phyloP scores from a whole-genome alignment of 2,329 filamentous ascomycete genomes.

The Fusarium camptoceras region DNA sequence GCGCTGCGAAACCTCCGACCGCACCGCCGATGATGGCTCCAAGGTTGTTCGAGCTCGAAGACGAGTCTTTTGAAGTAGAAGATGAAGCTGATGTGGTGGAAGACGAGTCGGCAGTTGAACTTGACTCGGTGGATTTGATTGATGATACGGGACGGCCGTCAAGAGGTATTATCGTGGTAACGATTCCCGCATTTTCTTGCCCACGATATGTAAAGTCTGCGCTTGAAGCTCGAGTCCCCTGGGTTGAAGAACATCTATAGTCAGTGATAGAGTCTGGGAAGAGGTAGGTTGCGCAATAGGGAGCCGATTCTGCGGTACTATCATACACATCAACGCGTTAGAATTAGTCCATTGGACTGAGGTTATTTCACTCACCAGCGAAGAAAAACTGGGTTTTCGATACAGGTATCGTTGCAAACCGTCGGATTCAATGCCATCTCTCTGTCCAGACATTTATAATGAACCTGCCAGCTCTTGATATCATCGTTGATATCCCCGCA shows the following conservation, averaged over 20 bases:
- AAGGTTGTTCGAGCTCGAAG: background rate
- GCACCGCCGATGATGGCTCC: conserved; percentile 2
- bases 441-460: background rate
- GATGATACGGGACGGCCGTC: no score
- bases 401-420: background rate
- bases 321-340: background rate
- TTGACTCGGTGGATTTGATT: background rate
- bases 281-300: conserved; percentile 13
- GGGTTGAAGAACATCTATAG: conserved; percentile 9
- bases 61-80: background rate
- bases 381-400: background rate
- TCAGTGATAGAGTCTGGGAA: background rate
- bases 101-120: background rate
- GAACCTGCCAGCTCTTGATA: background rate
- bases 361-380: background rate
- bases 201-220: conserved; percentile 6
- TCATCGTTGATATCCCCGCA: background rate
- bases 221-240: background rate
- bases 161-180: background rate
- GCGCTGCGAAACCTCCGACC: background rate
- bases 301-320: background rate
- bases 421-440: background rate
- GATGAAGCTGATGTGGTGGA: background rate
- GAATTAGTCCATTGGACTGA: background rate
- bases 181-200: background rate